Base-by-base conservation (phyloP, 192 early-diverging fungal species). In the Coemansia sp. region DNA sequence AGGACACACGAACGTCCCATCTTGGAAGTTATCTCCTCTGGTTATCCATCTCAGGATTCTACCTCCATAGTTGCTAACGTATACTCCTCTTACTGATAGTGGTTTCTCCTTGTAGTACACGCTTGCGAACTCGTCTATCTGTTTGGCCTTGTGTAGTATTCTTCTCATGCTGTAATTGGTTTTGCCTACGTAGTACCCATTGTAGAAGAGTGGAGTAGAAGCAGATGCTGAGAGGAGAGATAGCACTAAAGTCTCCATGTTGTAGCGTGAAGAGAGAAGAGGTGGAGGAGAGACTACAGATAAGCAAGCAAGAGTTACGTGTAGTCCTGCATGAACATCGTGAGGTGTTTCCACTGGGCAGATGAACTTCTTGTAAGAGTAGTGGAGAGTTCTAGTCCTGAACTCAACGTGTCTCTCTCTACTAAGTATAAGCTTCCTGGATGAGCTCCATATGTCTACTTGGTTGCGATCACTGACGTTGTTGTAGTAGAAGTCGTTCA, bases 291-390 rank as follows among this genome's bases (percentile, higher is more conserved):
- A 21, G 0, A 57, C 55, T n/a, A 57, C 55, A 57, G 55, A n/a
- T 5, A 57, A 33, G 3, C 55, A 57, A 0, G 28, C 16, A 2
- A 57, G 33, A 34, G 24, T n/a, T 28, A 35, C 55, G 14, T 57
- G 33, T 5, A 57, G 7, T 5, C 55, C 55, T 57, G 55, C 55
- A 13, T 57, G 55, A 35, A 18, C 31, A 16, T 57, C 55, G 14
- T 57, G 55, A 34, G 55, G 55, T n/a, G 55, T 57, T 6, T 57
- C 55, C 6, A 57, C 55, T 57, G 55, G 55, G 2, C 55, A 57
- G 24, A 57, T 28, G n/a, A 57, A 57, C 55, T 57, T 57, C 33
- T 57, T 57, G 33, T 33, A 35, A 3, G 55, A 57, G 33, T 28
- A 18, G 14, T 57, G 55, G 11, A 57, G 33, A 2, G 24, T 28